These are phyloP conservation scores for Triticum turgidum DNA, from an alignment of 176 grass and related monocot species.

Conservation along the genomic window DNA sequence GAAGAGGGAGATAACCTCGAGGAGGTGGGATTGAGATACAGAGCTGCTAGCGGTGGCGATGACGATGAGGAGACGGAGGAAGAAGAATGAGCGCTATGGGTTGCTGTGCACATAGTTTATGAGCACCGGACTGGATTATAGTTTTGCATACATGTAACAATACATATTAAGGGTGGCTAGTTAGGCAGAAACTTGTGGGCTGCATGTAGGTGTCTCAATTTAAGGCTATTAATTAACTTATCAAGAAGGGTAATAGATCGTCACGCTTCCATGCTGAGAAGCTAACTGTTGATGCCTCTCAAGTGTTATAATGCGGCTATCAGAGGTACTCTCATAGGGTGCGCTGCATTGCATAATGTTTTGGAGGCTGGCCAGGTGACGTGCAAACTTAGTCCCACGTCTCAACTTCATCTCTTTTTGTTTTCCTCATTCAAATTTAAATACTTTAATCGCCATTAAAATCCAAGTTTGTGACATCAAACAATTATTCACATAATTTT, in stretches of 20 bases:
- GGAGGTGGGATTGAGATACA: slow-evolving; percentile 41
- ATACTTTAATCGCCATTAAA: too few relatives aligned
- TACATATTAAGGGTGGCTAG: not conserved
- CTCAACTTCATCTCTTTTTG: too few relatives aligned
- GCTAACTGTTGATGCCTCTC: too few relatives aligned
- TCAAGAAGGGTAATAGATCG: too few relatives aligned
- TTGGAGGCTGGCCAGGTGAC: too few relatives aligned
- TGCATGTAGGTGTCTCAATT: not conserved
- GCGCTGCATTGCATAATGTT: too few relatives aligned
- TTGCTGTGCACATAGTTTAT: slow-evolving; percentile 35
- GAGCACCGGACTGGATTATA: slow-evolving; percentile 25
- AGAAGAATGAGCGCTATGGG: slow-evolving; percentile 48
- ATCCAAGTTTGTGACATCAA: too few relatives aligned
- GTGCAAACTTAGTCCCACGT: too few relatives aligned
- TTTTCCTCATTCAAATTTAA: too few relatives aligned
- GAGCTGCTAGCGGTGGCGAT: slow-evolving; percentile 48
- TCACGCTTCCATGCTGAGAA: too few relatives aligned
- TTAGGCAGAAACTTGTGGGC: not conserved
- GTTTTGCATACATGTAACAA: not conserved
- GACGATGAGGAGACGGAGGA: slow-evolving; percentile 71
- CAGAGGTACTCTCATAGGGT: not conserved
- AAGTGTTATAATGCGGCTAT: not conserved
- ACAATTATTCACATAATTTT: too few relatives aligned
- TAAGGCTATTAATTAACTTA: not conserved
- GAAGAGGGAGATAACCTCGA: slow-evolving; percentile 48